Base-by-base conservation (phyloP, 2,329 filamentous ascomycete genomes). In the Exophiala aquamarina region DNA sequence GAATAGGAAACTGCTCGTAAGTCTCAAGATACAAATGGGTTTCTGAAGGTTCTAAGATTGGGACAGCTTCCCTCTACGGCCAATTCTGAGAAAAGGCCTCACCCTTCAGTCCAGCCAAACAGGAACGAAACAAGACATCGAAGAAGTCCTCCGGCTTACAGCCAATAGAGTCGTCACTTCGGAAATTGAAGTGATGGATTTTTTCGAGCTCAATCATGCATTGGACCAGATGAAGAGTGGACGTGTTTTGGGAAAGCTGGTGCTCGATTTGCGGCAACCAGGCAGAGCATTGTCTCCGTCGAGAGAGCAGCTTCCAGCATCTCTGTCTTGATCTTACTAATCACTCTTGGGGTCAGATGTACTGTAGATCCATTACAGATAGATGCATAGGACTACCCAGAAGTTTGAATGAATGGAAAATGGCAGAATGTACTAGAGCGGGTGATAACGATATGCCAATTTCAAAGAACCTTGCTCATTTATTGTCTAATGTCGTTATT, bases 1-100 rank as follows among this genome's bases (percentile, higher is more conserved):
- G 45, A 3, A 48, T 48, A 13, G 45, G 45, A 2, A 48, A 48
- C 26, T 17, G 34, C 4, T 31, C 28, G 45, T 48, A 42, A 47
- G 44, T 44, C 4, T 23, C 18, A 15, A 15, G 21, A 9, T 13
- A 14, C 9, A 5, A 17, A 19, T 10, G 21, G 6, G 4, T 13
- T 13, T 29, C n/a, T 29, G 8, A 3, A 15, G n/a, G 5, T 11
- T 18, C n/a, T 20, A 21, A 10, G 8, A 14, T 6, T 23, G 42
- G 38, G 29, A 48, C 28, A 31, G 28, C n/a, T 31, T 48, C 32
- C 20, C 45, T 20, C 34, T 48, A 4, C 37, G 45, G 4, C 45
- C 45, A 2, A 39, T 48, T 2, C 32, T 48, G 14, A 35, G 21
- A 18, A 48, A 48, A 20, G 28, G 42, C 33, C 9, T 48, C 10